These are phyloP conservation scores for Papiliotrema terrestris DNA, from an alignment of 1,284 basidiomycete genomes.

Conservation along the genomic window DNA sequence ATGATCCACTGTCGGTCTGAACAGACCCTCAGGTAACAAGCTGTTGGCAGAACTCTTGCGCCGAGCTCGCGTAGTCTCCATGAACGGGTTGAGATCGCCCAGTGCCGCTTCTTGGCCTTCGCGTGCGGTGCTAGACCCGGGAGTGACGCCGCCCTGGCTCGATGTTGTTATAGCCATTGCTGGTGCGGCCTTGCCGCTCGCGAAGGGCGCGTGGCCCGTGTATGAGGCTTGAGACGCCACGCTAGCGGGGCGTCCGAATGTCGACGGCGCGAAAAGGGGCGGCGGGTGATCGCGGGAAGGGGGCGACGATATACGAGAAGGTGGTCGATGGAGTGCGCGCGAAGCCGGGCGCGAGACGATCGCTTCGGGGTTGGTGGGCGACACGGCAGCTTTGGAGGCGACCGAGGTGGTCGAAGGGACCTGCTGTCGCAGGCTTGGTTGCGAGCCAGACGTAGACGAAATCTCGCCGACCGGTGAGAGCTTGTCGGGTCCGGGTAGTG, in stretches of 20 bases:
- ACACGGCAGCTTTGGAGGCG: background rate
- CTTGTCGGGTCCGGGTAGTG: background rate
- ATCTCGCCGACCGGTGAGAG: background rate
- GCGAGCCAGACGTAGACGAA: background rate
- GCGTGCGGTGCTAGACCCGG: no score
- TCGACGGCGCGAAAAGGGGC: constrained; percentile 14
- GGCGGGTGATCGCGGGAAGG: constrained; percentile 5
- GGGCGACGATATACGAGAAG: constrained; percentile 3
- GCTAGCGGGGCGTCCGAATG: constrained; percentile 23
- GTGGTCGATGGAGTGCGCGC: constrained; percentile 1
- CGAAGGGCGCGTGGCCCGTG: constrained; percentile 19
- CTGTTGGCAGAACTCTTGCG: background rate
- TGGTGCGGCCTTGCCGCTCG: constrained; percentile 21
- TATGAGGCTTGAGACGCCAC: constrained; percentile 27
- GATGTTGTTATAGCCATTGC: constrained; percentile 36
- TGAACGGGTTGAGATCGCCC: constrained; percentile 2
- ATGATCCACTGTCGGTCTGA: no score
- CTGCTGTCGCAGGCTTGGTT: background rate
- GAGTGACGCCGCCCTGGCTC: background rate
- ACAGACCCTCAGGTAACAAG: background rate
- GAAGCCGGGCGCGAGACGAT: background rate
- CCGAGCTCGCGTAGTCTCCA: constrained; percentile 1
- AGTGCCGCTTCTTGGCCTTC: background rate
- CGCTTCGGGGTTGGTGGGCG: background rate
- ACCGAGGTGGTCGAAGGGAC: background rate